Base-by-base conservation (phyloP, 257 asterid genomes). In the Eucommia ulmoides region DNA sequence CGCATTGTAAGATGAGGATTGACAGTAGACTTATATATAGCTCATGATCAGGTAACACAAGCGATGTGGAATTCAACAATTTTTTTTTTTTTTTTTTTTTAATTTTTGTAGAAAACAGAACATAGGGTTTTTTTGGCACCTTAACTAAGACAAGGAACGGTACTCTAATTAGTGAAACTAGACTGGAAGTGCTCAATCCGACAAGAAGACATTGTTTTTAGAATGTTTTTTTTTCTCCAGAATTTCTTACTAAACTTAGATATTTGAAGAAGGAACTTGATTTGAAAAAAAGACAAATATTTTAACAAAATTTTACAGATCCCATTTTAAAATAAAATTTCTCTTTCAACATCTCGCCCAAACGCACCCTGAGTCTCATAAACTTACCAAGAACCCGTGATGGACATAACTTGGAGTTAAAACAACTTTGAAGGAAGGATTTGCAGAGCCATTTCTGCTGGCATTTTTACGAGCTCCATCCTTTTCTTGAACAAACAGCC, bases 371-470 rank as follows among this genome's bases (percentile, higher is more conserved):
- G n/a, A n/a, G 44, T 7, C 44, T 22, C 35, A 56, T 18, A 18
- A 20, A 22, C 65, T 55, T 50, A 69, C 75, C 57, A 60, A 0
- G 22, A 0, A 1, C 22, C 62, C 48, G 9, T 10, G 9, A 1
- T 0, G 0, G 16, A 54, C 0, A 54, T 38, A 16, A 19, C 44
- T 6, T 49, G 24, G 35, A 1, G 0, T 0, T 25, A 70, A 0
- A 2, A 0, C 6, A 3, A 22, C 1, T 33, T 23, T 1, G 55
- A 61, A 65, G 16, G 45, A 53, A 49, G 64, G 66, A 22, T 45
- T 20, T 46, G 3, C 21, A 33, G 18, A 7, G 23, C 3, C 8
- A 19, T 47, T 22, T 29, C 35, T 50, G 54, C 23, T 24, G 41
- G 12, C 41, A 8, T 11, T 16, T 18, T 35, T 3, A 35, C 11